phyloP scores from a whole-genome alignment of 306 rosid genomes.

The Oemleria cerasiformis region DNA sequence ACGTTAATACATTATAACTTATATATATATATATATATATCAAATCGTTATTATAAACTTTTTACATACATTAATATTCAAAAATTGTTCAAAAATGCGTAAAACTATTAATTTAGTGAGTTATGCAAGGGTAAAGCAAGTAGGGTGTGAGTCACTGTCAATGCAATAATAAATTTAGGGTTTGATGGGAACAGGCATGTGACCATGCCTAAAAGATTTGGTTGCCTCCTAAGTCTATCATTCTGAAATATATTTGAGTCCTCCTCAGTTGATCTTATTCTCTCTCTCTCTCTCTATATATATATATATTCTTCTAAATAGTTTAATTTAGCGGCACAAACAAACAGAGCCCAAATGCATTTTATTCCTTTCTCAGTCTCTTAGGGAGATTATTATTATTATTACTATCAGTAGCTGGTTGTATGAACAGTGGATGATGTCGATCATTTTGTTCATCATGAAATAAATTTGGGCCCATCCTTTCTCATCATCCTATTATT shows the following conservation, averaged over 20 bases:
- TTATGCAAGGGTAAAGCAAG: background rate
- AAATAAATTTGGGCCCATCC: background rate
- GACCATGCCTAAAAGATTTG: conserved; percentile 49
- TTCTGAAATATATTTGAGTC: background rate
- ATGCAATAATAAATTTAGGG: conserved; percentile 41
- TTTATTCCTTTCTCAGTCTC: background rate
- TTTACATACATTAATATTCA: no score
- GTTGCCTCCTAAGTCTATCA: conserved; percentile 18
- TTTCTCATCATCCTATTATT: background rate
- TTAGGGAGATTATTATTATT: background rate
- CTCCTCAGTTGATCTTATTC: no score
- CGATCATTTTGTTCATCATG: background rate
- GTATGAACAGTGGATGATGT: background rate
- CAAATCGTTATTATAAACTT: no score
- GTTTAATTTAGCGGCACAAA: no score
- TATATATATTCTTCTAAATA: no score
- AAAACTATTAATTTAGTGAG: no score
- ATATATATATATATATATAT: no score
- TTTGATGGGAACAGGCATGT: conserved; percentile 38
- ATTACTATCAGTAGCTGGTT: background rate
- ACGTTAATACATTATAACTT: no score
- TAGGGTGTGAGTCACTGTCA: conserved; percentile 31
- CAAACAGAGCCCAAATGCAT: background rate
- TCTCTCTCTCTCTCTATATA: no score
- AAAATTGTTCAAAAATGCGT: no score